A percentile compares a stretch with the other conserved stretches of the same genome.
These are phyloP conservation scores for Vitis vinifera DNA, from an alignment of 164 flowering plant species.

Conservation along the genomic window ASM3070453v1 NC_081808.1:4884501-4885000, in stretches of 20 bases:
- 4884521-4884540: conserved; percentile 62
- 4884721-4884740: conserved; percentile 60
- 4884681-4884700: conserved; percentile 75
- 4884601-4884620: conserved; percentile 18
- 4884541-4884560: conserved; percentile 73
- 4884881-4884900: conserved; percentile 51
- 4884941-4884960: conserved; percentile 86
- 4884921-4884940: conserved; percentile 54
- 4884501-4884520: conserved; percentile 98
- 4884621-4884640: conserved; percentile 27
- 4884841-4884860: conserved; percentile 65
- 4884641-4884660: conserved; percentile 66
- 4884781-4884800: conserved; percentile 92
- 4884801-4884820: conserved; percentile 67
- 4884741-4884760: conserved; percentile 71
- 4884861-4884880: conserved; percentile 69
- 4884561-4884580: conserved; percentile 59
- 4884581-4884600: conserved; percentile 44
- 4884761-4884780: conserved; percentile 92
- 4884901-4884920: conserved; percentile 31
- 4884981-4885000: conserved; percentile 69
- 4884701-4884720: conserved; percentile 72
- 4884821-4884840: conserved; percentile 83
- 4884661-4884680: conserved; percentile 49
- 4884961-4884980: conserved; percentile 94